phyloP scores from a whole-genome alignment of 2,329 filamentous ascomycete genomes.

The Pseudogymnoascus sp. region DNA sequence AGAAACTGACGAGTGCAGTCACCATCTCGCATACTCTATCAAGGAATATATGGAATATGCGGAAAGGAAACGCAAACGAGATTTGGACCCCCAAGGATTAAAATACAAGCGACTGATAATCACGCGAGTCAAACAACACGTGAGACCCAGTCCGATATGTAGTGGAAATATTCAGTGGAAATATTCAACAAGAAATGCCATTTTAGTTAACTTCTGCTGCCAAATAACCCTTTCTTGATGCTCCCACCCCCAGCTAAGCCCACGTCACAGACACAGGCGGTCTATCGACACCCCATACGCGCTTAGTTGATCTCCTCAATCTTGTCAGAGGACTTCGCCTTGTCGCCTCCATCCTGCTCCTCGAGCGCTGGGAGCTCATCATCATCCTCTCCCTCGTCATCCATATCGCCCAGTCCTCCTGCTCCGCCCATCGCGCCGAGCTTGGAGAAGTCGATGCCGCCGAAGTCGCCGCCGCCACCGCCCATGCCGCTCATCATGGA shows the following conservation, averaged over 20 bases:
- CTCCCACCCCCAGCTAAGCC: not conserved
- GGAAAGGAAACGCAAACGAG: not conserved
- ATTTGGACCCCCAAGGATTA: not conserved
- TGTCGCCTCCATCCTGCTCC: constrained; percentile 43
- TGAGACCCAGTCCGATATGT: not conserved
- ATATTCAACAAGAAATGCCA: constrained; percentile 2
- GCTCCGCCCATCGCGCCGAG: constrained; percentile 52
- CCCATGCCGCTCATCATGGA: constrained; percentile 30
- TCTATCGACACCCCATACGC: not conserved
- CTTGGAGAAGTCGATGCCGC: constrained; percentile 91
- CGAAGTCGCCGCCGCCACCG: constrained; percentile 56
- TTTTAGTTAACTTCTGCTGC: not conserved
- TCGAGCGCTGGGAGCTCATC: constrained; percentile 83
- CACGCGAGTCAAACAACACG: not conserved
- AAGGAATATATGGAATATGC: not conserved
- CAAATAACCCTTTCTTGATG: not conserved
- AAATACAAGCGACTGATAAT: not conserved
- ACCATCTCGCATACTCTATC: not conserved
- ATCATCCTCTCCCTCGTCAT: constrained; percentile 44
- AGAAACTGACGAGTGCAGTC: not conserved
- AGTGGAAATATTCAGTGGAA: constrained; percentile 6
- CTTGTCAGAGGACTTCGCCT: constrained; percentile 37
- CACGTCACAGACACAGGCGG: not conserved
- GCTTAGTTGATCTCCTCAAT: constrained; percentile 27
- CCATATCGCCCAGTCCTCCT: constrained; percentile 29